phyloP scores from a whole-genome alignment of 2,329 filamentous ascomycete species.

The Ophiostoma australiae region DNA sequence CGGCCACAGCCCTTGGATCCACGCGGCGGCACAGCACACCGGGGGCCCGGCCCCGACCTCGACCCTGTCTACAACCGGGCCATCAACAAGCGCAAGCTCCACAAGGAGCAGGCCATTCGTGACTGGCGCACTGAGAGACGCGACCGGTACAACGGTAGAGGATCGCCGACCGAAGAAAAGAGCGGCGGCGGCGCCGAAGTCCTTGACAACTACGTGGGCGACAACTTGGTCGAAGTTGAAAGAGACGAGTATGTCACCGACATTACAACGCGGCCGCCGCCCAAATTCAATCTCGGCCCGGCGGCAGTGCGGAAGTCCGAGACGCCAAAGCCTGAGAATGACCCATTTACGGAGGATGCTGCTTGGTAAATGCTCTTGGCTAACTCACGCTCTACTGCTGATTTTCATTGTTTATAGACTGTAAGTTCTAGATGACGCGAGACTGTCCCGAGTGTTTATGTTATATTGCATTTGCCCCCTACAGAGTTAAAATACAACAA shows the following conservation, averaged over 20 bases:
- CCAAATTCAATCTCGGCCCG: neutral
- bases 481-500: neutral
- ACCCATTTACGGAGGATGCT: neutral
- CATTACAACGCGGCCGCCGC: neutral
- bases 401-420: neutral
- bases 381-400: neutral
- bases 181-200: neutral
- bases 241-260: neutral
- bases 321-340: neutral
- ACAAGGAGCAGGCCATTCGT: neutral
- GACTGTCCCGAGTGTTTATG: neutral
- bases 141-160: neutral
- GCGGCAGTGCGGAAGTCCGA: neutral
- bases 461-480: neutral
- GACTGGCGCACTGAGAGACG: neutral
- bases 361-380: neutral
- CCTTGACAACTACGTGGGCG: neutral
- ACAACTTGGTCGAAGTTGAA: neutral
- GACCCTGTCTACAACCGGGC: neutral
- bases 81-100: neutral
- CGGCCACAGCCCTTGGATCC: neutral
- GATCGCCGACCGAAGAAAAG: neutral
- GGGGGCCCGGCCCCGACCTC: neutral
- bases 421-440: neutral
- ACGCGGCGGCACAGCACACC: neutral